These are phyloP conservation scores for Suillus brevipes DNA, from an alignment of 768 basidiomycete genomes.

Conservation along the genomic window DNA sequence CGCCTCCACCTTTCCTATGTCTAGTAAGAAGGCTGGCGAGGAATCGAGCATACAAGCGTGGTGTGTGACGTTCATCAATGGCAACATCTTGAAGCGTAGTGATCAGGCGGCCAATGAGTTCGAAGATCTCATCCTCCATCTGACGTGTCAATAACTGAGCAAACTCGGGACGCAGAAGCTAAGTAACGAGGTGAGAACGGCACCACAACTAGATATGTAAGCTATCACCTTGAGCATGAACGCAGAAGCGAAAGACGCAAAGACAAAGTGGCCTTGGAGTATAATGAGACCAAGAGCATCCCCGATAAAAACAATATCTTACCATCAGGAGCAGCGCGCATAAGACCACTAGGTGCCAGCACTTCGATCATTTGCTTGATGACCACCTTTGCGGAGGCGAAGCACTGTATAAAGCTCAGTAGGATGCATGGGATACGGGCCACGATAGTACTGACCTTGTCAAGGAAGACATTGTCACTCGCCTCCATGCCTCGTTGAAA, in stretches of 20 bases:
- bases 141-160: constrained; percentile 54
- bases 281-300: background rate
- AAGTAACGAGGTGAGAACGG: constrained; percentile 5
- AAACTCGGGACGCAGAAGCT: constrained; percentile 78
- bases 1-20: constrained; percentile 67
- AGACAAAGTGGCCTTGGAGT: constrained; percentile 68
- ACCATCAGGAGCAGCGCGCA: constrained; percentile 82
- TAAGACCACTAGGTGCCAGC: constrained; percentile 69
- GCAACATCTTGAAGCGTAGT: constrained; percentile 72
- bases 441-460: constrained; percentile 46
- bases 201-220: background rate
- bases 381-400: constrained; percentile 68
- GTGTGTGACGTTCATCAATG: constrained; percentile 81
- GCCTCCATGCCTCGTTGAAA: constrained; percentile 67
- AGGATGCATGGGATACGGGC: background rate
- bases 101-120: constrained; percentile 70
- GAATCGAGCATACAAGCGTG: constrained; percentile 79
- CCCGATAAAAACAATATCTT: constrained; percentile 16
- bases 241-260: constrained; percentile 78
- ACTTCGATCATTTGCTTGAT: constrained; percentile 64
- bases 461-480: constrained; percentile 65
- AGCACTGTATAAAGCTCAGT: constrained; percentile 46
- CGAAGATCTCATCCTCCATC: constrained; percentile 70
- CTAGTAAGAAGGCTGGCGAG: constrained; percentile 68
- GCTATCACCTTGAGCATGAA: constrained; percentile 72